Conservation (phyloP, 257 asterid genomes). For the Solanum pinnatisectum region DNA sequence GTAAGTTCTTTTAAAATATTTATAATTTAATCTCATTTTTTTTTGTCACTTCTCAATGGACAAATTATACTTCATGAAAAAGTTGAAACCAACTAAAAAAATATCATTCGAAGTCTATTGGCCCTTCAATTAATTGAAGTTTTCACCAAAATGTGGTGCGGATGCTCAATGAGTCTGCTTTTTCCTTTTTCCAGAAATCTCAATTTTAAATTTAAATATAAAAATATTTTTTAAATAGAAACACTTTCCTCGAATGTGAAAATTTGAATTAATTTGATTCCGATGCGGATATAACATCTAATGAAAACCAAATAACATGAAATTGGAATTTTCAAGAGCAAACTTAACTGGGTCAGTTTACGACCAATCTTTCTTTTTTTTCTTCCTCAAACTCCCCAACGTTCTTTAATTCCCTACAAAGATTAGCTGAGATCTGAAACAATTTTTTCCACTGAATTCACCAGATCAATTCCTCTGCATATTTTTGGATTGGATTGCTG, state of each 20-base stretch:
- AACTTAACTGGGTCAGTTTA: not conserved
- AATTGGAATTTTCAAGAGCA: not conserved
- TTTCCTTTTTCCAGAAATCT: not conserved
- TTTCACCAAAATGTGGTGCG: not conserved
- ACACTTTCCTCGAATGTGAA: not conserved
- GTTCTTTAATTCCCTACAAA: not conserved
- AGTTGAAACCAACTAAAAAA: not conserved
- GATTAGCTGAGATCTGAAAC: not conserved
- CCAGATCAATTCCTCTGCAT: not conserved
- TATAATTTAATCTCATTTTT: not conserved
- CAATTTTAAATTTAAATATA: too few species aligned
- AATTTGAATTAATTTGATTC: too few species aligned
- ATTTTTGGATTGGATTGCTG: not conserved
- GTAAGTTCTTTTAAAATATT: not conserved
- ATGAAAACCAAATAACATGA: too few species aligned
- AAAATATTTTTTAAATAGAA: too few species aligned
- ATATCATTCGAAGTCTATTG: not conserved
- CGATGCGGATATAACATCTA: too few species aligned
- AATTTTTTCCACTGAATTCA: not conserved
- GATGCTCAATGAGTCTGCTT: not conserved
- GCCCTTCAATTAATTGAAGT: not conserved
- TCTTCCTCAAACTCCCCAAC: not conserved
- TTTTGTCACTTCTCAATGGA: not conserved
- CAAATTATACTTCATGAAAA: not conserved
- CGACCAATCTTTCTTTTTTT: not conserved